phyloP scores from a whole-genome alignment of 495 filamentous ascomycete species.

The Aeminium ludgeri region DNA sequence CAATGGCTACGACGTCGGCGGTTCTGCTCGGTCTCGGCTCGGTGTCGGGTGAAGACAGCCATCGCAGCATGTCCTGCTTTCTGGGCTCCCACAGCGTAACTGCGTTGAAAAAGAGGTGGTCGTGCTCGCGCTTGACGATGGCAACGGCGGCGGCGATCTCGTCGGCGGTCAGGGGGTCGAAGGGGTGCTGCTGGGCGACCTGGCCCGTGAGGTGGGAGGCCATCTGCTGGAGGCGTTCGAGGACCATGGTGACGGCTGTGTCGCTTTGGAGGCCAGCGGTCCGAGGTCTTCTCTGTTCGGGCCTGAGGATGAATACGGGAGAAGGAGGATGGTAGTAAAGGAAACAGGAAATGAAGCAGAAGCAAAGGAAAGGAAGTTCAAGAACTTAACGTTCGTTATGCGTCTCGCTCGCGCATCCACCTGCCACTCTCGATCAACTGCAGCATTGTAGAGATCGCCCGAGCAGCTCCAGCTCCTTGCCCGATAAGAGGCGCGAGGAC shows the following conservation, averaged over 20 bases:
- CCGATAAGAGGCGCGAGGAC: too few species aligned
- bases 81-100: conserved; percentile 76
- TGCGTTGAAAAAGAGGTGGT: conserved; percentile 67
- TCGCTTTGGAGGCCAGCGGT: too few species aligned
- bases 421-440: too few species aligned
- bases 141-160: conserved; percentile 67
- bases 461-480: too few species aligned
- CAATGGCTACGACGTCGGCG: conserved; percentile 80
- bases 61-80: conserved; percentile 74
- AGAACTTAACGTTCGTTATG: too few species aligned
- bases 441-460: too few species aligned
- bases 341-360: neutral
- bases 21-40: conserved; percentile 49
- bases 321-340: neutral
- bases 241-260: conserved; percentile 33
- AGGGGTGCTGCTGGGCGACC: conserved; percentile 48
- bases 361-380: too few species aligned
- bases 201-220: conserved; percentile 44
- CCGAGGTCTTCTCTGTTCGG: too few species aligned
- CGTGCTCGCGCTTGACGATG: conserved; percentile 54
- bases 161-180: conserved; percentile 60
- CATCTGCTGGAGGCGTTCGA: conserved; percentile 53
- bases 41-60: conserved; percentile 48
- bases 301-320: neutral
- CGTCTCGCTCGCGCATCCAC: too few species aligned